A percentile compares a stretch with the other conserved stretches of the same genome.
Evolutionary conservation across 2,329 filamentous ascomycete genomes (phyloP).

Genomic region (Venturia nashicola): DNA sequence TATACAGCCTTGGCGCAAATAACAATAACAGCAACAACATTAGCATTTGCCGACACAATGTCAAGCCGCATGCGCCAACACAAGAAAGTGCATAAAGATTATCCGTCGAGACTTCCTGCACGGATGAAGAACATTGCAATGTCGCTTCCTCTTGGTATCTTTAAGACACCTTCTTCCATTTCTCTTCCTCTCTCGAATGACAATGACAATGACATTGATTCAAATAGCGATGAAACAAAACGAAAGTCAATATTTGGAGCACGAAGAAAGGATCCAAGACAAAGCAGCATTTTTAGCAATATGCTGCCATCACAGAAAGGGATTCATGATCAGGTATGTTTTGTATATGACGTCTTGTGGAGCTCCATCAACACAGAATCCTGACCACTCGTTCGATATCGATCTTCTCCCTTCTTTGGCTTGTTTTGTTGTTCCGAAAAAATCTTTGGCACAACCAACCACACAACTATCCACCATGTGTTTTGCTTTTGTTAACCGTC

Average conservation of each 20-base stretch:
- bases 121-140: background rate
- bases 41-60: background rate
- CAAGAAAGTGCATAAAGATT: background rate
- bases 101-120: background rate
- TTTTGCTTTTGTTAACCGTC: background rate
- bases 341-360: background rate
- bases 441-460: background rate
- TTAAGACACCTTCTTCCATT: background rate
- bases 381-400: background rate
- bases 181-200: background rate
- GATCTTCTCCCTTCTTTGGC: background rate
- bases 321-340: background rate
- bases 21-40: background rate
- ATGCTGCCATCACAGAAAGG: background rate
- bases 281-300: background rate
- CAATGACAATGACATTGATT: background rate
- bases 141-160: conserved; percentile 1
- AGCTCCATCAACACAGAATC: background rate
- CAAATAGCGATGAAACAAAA: background rate
- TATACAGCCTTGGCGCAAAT: background rate
- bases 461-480: background rate
- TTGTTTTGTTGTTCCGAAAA: background rate
- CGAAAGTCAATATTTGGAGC: background rate
- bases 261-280: conserved; percentile 1
- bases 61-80: background rate